phyloP scores from a whole-genome alignment of 495 filamentous ascomycete species.

The Durotheca rogersii region DNA sequence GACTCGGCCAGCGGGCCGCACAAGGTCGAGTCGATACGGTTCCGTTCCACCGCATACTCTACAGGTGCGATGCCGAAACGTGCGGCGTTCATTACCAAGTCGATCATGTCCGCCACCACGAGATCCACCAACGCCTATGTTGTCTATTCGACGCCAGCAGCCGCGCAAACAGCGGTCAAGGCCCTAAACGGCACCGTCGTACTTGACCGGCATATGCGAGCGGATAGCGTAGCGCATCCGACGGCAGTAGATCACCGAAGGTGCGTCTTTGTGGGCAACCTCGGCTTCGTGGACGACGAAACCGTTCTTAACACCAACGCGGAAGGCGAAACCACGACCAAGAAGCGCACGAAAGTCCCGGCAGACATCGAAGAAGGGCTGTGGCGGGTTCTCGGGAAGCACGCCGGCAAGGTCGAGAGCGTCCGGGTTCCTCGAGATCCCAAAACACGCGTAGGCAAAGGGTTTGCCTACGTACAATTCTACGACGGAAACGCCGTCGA shows the following conservation, averaged over 20 bases:
- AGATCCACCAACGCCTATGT: slow-evolving; percentile 93
- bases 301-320: slow-evolving; percentile 59
- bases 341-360: slow-evolving; percentile 64
- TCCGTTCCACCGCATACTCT: slow-evolving; percentile 85
- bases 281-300: slow-evolving; percentile 91
- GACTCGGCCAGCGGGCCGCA: slow-evolving; percentile 52
- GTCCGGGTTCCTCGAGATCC: slow-evolving; percentile 91
- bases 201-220: slow-evolving; percentile 84
- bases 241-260: slow-evolving; percentile 75
- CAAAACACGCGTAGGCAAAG: slow-evolving; percentile 90
- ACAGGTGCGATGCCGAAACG: slow-evolving; percentile 79
- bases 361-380: slow-evolving; percentile 93
- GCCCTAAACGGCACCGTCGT: slow-evolving; percentile 81
- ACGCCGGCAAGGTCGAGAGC: slow-evolving; percentile 81
- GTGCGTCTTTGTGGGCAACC: slow-evolving; percentile 95
- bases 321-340: slow-evolving; percentile 60
- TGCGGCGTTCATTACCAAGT: slow-evolving; percentile 79
- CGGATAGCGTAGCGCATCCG: slow-evolving; percentile 88
- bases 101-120: slow-evolving; percentile 82
- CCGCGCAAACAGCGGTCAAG: slow-evolving; percentile 72
- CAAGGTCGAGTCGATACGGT: slow-evolving; percentile 85
- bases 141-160: slow-evolving; percentile 72
- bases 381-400: slow-evolving; percentile 77
- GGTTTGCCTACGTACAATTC: slow-evolving; percentile 98
- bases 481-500: slow-evolving; percentile 83